These are phyloP conservation scores for Botryotinia globosa DNA, from an alignment of 2,329 filamentous ascomycete species.

Conservation along the genomic window DNA sequence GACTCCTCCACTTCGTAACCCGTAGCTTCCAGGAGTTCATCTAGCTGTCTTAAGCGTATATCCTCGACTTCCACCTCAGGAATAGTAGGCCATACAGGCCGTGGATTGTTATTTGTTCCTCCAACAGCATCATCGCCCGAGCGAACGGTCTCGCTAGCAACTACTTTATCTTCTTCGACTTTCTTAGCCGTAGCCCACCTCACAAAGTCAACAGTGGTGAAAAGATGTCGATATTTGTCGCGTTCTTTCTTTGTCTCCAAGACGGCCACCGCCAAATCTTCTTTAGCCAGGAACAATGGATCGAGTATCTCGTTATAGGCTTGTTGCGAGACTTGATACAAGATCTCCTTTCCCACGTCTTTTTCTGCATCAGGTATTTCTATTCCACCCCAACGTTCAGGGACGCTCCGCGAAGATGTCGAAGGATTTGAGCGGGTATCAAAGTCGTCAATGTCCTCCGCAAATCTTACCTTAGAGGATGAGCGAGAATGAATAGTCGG, in stretches of 20 bases:
- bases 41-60: conserved; percentile 32
- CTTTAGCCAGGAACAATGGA: conserved; percentile 75
- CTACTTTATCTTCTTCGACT: conserved; percentile 12
- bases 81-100: conserved; percentile 26
- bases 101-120: background rate
- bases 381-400: conserved; percentile 74
- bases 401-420: conserved; percentile 67
- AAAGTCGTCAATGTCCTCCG: conserved; percentile 66
- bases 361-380: conserved; percentile 77
- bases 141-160: background rate
- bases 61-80: conserved; percentile 35
- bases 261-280: conserved; percentile 70
- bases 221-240: conserved; percentile 51
- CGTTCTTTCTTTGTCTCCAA: conserved; percentile 61
- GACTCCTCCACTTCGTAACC: conserved; percentile 37
- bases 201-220: conserved; percentile 45
- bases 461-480: conserved; percentile 76
- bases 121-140: background rate
- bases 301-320: conserved; percentile 92
- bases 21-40: conserved; percentile 32
- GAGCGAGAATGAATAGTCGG: conserved; percentile 60
- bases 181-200: conserved; percentile 32
- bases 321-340: conserved; percentile 89
- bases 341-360: conserved; percentile 70
- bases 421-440: conserved; percentile 70